Conservation (phyloP, 2,329 filamentous ascomycete genomes). For the Mycosphaerella arachidis region DNA sequence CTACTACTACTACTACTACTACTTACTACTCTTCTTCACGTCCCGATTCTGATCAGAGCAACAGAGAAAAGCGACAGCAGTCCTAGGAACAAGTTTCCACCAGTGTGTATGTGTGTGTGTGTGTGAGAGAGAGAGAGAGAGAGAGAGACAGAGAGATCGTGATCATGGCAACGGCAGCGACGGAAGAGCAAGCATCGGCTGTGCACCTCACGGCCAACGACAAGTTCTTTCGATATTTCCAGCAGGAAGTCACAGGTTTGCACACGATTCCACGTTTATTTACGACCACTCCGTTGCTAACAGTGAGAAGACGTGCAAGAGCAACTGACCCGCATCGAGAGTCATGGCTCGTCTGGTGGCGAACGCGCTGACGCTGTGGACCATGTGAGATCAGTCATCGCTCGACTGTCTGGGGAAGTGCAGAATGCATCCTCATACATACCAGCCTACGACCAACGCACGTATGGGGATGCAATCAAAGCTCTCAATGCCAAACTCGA, state of each 20-base stretch:
- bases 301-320: conserved; percentile 63
- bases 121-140: too few relatives aligned
- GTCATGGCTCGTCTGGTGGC: conserved; percentile 59
- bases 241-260: conserved; percentile 66
- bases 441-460: conserved; percentile 83
- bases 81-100: too few relatives aligned
- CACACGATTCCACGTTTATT: conserved; percentile 6
- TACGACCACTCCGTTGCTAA: conserved; percentile 4
- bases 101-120: too few relatives aligned
- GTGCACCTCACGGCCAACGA: conserved; percentile 54
- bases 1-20: background rate
- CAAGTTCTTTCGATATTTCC: conserved; percentile 80
- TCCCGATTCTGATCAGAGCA: background rate
- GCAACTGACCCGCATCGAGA: conserved; percentile 64
- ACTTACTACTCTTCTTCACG: background rate
- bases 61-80: background rate
- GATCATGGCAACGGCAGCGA: conserved; percentile 10
- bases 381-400: conserved; percentile 72
- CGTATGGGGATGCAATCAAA: conserved; percentile 81
- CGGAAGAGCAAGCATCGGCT: conserved; percentile 2
- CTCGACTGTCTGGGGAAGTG: conserved; percentile 75
- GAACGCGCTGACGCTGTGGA: conserved; percentile 79
- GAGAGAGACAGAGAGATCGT: background rate
- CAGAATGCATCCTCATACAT: conserved; percentile 77
- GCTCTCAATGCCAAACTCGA: conserved; percentile 73